These are phyloP conservation scores for Mariannaea elegans DNA, from an alignment of 2,329 filamentous ascomycete genomes.

Conservation along the genomic window DNA sequence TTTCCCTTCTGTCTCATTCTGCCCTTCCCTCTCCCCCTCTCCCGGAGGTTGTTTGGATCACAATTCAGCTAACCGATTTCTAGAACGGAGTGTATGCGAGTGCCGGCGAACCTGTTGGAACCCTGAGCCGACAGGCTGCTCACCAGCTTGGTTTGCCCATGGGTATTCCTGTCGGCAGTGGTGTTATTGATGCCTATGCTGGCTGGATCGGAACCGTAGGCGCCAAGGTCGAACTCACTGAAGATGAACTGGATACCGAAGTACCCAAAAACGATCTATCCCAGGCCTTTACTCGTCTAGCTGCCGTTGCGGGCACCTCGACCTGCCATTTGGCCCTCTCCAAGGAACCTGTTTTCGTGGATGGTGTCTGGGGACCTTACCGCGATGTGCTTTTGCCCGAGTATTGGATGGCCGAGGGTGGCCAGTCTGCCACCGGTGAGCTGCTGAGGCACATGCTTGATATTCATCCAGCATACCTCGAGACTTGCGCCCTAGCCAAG, in stretches of 20 bases:
- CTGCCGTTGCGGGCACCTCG: conserved; percentile 94
- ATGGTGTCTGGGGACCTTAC: conserved; percentile 97
- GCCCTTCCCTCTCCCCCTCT: conserved; percentile 4
- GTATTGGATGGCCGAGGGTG: conserved; percentile 97
- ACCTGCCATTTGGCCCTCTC: conserved; percentile 98
- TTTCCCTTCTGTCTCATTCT: conserved; percentile 27
- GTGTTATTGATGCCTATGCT: conserved; percentile 97
- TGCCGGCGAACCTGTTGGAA: conserved; percentile 89
- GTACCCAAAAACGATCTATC: conserved; percentile 84
- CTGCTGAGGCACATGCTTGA: conserved; percentile 93
- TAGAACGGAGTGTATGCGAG: conserved; percentile 93
- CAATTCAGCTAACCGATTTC: conserved; percentile 24
- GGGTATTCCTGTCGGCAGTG: conserved; percentile 92
- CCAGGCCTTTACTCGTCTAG: conserved; percentile 91
- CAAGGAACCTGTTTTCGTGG: conserved; percentile 88
- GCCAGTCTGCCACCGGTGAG: conserved; percentile 95
- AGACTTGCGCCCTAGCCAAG: conserved; percentile 80
- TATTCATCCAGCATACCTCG: conserved; percentile 89
- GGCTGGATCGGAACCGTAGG: conserved; percentile 99
- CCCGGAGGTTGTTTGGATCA: background rate
- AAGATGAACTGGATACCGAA: conserved; percentile 71
- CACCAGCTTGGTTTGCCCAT: conserved; percentile 83
- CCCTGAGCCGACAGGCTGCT: conserved; percentile 83
- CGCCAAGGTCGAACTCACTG: conserved; percentile 82
- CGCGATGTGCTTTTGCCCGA: conserved; percentile 90